Evolutionary conservation across 805 yeast genomes (phyloP), one percentile per base, ranked within the genome.

Genomic region (Starmerella khaoyaiensis): DNA sequence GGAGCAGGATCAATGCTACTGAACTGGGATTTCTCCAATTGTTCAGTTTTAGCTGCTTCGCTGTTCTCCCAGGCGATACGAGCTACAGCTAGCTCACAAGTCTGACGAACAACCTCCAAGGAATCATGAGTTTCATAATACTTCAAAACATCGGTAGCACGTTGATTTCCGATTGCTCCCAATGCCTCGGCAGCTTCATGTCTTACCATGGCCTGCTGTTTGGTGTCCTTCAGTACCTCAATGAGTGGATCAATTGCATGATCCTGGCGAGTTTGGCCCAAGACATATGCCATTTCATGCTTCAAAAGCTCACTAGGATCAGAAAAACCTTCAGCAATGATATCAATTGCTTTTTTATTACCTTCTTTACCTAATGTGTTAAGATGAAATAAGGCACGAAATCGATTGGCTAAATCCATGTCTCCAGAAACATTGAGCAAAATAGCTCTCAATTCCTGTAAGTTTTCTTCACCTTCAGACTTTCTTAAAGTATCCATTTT

Each of bases 111-210:
- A 51, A 86, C 96, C 47, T 81, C 66, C 37, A 75, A 60, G 14
- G 93, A 90, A 55, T 93, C 97, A 35, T 76, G 69, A 44, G 64
- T 59, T 50, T 61, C 67, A 59, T 76, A 83, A 37, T 74, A 63
- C 44, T 71, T 61, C 49, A 90, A 69, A 33, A 84, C 56, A 1
- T 65, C 71, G 39, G 90, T 58, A 11, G 93, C 79, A 5, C 71
- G 77, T 28, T 61, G 59, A 58, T 84, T 94, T 33, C 94, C 94
- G 36, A 90, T 66, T 30, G 98, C 98, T 44, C 98, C 99, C 38
- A 90, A 67, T 29, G 97, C 98, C 62, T 90, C 99, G 6, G 98
- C 98, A 14, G 98, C 98, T 61, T 90, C 99, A 59, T 90, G 99
- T 60, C 99, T 79, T 25, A 90, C 99, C 97, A 90, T 90, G 43